Conservation (phyloP, 805 yeast genomes). For the Blastobotrys terrestris region DNA sequence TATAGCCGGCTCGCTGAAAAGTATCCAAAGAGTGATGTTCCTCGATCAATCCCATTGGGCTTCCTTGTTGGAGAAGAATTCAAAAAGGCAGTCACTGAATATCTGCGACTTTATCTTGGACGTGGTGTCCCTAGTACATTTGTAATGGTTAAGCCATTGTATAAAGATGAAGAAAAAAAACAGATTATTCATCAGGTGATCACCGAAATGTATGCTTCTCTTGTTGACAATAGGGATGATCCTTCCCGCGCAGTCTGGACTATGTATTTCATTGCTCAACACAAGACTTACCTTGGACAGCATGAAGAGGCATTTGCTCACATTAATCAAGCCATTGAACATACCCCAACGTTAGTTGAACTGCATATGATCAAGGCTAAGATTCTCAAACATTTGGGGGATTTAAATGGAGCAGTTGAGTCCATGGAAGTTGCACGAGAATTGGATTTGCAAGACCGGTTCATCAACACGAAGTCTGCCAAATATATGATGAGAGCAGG, state of each 20-base stretch:
- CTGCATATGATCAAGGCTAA: conserved; percentile 74
- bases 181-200: conserved; percentile 49
- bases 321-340: conserved; percentile 58
- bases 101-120: conserved; percentile 55
- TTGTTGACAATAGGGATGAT: conserved; percentile 1
- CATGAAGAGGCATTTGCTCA: conserved; percentile 47
- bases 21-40: conserved; percentile 82
- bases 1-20: conserved; percentile 60
- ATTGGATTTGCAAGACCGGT: conserved; percentile 84
- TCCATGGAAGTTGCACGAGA: conserved; percentile 64
- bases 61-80: conserved; percentile 41
- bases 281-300: conserved; percentile 52
- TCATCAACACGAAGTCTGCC: conserved; percentile 80
- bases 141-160: conserved; percentile 76
- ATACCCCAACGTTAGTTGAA: conserved; percentile 83
- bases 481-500: conserved; percentile 78
- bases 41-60: conserved; percentile 66
- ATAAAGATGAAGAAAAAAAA: conserved; percentile 40
- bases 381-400: conserved; percentile 66
- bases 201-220: conserved; percentile 37
- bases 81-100: conserved; percentile 41
- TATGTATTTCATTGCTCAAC: conserved; percentile 71
- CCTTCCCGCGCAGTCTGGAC: conserved; percentile 51
- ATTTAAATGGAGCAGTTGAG: conserved; percentile 54
- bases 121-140: conserved; percentile 90